Evolutionary conservation across 441 rosid species (phyloP), one percentile per base, ranked within the genome.

Genomic region (Arabidopsis hybrid): DNA sequence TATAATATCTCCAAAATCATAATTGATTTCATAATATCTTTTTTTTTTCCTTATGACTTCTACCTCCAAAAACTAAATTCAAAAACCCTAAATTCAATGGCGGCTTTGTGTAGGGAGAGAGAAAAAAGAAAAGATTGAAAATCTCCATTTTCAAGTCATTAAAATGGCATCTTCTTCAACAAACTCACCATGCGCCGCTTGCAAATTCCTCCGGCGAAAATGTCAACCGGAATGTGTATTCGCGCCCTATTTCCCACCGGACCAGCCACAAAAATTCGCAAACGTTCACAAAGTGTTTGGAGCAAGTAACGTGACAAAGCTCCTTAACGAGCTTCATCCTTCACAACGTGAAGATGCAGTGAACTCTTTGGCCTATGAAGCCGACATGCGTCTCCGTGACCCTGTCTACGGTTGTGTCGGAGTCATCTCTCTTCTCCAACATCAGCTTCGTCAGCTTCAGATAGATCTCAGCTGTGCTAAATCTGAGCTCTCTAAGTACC

Each of bases 171-270:
- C 95, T 3, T 85, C 80, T 17, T 91, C 57, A 94, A 93, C 95
- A 8, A 94, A 81, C 79, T 89, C 97, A 45, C 97, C 97, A 49
- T 94, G 99, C 52, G 97, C 97, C 8, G 99, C 99, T 50, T 94
- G 99, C 92, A 94, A 94, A 77, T 84, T 87, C 67, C 93, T 81
- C 26, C 80, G 99, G 35, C 72, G 91, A 63, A 94, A 94, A 81
- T 94, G 99, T 84, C 90, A 91, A 1, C 94, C 88, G 4, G 97
- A 94, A 75, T 94, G 99, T 71, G 91, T 89, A 29, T 94, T 90
- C 34, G 99, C 99, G 5, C 99, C 99, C 0, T 94, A 94, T 70
- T 94, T 94, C 51, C 98, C 97, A 50, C 98, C 98, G 2, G 98
- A 94, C 57, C 89, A 94, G 55, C 95, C 97, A 0, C 93, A 88